These are phyloP conservation scores for Daphne laureola DNA, from an alignment of 441 rosid species.

Conservation along the genomic window DNA sequence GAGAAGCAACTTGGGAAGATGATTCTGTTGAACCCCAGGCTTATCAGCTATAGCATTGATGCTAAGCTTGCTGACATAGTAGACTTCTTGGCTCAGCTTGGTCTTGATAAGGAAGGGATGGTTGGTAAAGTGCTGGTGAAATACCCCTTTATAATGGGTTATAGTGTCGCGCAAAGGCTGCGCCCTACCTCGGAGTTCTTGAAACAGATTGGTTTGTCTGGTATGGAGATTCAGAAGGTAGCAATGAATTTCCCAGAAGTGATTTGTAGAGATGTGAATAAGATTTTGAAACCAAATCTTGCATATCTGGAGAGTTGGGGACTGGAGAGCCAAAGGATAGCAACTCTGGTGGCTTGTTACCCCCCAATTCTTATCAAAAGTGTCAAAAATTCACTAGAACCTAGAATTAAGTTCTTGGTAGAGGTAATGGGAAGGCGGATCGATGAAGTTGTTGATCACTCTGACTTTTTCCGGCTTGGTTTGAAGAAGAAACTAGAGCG, in stretches of 20 bases:
- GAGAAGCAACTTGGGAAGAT: constrained; percentile 82
- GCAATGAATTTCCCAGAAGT: constrained; percentile 68
- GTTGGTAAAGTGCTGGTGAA: constrained; percentile 65
- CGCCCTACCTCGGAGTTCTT: constrained; percentile 72
- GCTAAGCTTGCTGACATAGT: constrained; percentile 56
- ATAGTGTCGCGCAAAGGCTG: constrained; percentile 73
- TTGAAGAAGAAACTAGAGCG: constrained; percentile 73
- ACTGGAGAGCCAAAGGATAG: constrained; percentile 55
- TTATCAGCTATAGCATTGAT: constrained; percentile 86
- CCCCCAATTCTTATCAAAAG: constrained; percentile 85
- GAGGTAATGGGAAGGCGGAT: constrained; percentile 72
- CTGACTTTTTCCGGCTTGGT: constrained; percentile 77
- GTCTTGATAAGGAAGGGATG: constrained; percentile 66
- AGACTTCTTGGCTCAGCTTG: constrained; percentile 60
- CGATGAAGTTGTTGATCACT: constrained; percentile 69
- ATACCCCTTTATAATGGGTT: constrained; percentile 84
- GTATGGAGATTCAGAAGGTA: constrained; percentile 46
- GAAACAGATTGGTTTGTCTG: constrained; percentile 49
- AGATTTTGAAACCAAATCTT: constrained; percentile 58
- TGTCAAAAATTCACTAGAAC: constrained; percentile 63
- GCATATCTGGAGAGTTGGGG: constrained; percentile 49
- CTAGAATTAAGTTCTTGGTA: constrained; percentile 74
- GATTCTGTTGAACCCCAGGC: constrained; percentile 78
- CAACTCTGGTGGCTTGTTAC: constrained; percentile 57
- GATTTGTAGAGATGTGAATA: constrained; percentile 69